Base-by-base conservation (phyloP, 2,329 filamentous ascomycete species). In the Remersonia thermophila region DNA sequence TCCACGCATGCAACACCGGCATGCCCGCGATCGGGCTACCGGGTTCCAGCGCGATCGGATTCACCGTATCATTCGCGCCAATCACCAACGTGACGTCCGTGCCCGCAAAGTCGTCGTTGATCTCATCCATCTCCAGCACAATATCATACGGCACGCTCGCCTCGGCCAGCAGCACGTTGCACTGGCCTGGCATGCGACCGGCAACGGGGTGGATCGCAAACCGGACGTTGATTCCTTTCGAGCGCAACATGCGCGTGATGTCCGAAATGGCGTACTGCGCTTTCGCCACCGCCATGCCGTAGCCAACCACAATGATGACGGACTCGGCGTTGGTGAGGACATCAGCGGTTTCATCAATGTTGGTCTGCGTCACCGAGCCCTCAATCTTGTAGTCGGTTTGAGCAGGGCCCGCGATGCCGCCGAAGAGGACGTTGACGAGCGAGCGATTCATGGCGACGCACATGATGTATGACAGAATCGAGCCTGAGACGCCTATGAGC, bases 241-340 rank as follows among this genome's bases (percentile, higher is more conserved):
- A 61, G n/a, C 83, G 77, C 12, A 93, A 65, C 56, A 77, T 71
- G 29, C 69, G 63, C 4, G 83, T 83, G 45, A 93, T 89, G 51
- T 87, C 83, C 3, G 81, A 80, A 35, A 93, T 84, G 15, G 84
- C 83, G 53, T 93, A 93, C 58, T 94, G 86, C 3, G 86, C 85
- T 58, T 93, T 93, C 7, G 86, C 85, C 1, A 94, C 85, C 0
- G 86, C 86, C 86, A 94, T 94, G 35, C 86, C 86, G 49, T 93
- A 94, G 1, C 86, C 86, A 4, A 93, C 85, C 2, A 89, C 78
- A 36, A 94, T 86, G 49, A 93, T 91, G 38, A 93, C 83, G 32
- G 71, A 86, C 51, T 93, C 83, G 0, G 84, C 79, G 42, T 80
- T 80, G 12, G 76, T 62, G 3, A 93, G 66, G 0, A 76, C 69